phyloP scores from a whole-genome alignment of 129 eudicot species.

The Erigeron canadensis region DNA sequence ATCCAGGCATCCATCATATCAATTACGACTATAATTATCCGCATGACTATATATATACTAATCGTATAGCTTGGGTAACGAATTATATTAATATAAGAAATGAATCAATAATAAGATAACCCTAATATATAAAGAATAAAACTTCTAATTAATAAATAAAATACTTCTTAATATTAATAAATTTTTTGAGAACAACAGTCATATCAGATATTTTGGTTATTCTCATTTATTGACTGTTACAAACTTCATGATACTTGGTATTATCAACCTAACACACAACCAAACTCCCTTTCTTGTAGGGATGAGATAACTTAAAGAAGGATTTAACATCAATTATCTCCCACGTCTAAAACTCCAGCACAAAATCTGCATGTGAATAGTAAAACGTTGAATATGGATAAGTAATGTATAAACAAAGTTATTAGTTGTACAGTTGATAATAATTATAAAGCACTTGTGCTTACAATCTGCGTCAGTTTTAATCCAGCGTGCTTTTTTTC shows the following conservation, averaged over 20 bases:
- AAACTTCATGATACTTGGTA: constrained; percentile 12
- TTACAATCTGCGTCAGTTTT: constrained; percentile 80
- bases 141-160: not conserved
- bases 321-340: constrained; percentile 16
- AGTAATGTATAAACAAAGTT: constrained; percentile 1
- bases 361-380: constrained; percentile 51
- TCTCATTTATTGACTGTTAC: constrained; percentile 21
- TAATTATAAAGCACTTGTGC: constrained; percentile 30
- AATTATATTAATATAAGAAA: too few species aligned
- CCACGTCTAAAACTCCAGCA: constrained; percentile 64
- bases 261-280: constrained; percentile 23
- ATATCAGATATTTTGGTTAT: constrained; percentile 21
- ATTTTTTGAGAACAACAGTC: constrained; percentile 20
- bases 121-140: too few species aligned
- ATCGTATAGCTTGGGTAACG: too few species aligned
- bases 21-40: too few species aligned
- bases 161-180: not conserved
- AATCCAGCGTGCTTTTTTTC: constrained; percentile 64
- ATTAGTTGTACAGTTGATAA: not conserved
- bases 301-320: constrained; percentile 12
- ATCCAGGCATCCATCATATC: too few species aligned
- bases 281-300: constrained; percentile 31
- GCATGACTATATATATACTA: too few species aligned
- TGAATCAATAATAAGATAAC: too few species aligned
- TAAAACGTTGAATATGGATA: constrained; percentile 7